These are phyloP conservation scores for Urostyla sp. DNA, from an alignment of 73 alveolate genomes.

Conservation along the genomic window DNA sequence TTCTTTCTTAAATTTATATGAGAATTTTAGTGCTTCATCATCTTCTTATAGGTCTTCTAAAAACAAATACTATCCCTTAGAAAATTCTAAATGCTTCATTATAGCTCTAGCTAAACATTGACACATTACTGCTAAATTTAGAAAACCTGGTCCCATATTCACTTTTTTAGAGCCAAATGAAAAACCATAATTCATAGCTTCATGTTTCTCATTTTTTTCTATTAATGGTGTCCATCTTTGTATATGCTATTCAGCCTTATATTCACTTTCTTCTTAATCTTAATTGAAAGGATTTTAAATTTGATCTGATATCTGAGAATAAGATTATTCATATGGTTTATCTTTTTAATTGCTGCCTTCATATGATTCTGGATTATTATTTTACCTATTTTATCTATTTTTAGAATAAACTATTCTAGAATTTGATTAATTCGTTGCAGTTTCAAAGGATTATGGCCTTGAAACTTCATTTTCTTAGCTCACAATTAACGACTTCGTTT, in stretches of 20 bases:
- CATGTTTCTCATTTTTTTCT: not conserved
- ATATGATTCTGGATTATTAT: not conserved
- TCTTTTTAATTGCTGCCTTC: not conserved
- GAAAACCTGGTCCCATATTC: slow-evolving; percentile 37
- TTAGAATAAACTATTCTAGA: not conserved
- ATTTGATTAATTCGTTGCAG: not conserved
- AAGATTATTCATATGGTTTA: not conserved
- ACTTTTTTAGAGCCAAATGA: slow-evolving; percentile 65
- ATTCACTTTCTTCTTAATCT: not conserved
- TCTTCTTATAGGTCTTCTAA: slow-evolving; percentile 33
- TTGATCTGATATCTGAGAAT: not conserved
- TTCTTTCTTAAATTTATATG: slow-evolving; percentile 34
- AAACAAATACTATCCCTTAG: slow-evolving; percentile 16
- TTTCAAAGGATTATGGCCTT: not conserved
- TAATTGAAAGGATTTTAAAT: not conserved
- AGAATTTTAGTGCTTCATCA: slow-evolving; percentile 13
- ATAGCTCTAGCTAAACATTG: slow-evolving; percentile 50
- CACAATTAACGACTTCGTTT: no score
- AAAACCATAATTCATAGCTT: slow-evolving; percentile 46
- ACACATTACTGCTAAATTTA: slow-evolving; percentile 46
- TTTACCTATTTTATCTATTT: not conserved
- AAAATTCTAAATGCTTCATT: slow-evolving; percentile 45
- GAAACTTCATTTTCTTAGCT: no score
- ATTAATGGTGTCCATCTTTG: slow-evolving; percentile 50
- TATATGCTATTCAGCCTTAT: not conserved